A percentile compares a stretch with the other conserved stretches of the same genome.
Evolutionary conservation across 169 alveolate genomes (phyloP).

Genomic region (Plasmodium coatneyi): DNA sequence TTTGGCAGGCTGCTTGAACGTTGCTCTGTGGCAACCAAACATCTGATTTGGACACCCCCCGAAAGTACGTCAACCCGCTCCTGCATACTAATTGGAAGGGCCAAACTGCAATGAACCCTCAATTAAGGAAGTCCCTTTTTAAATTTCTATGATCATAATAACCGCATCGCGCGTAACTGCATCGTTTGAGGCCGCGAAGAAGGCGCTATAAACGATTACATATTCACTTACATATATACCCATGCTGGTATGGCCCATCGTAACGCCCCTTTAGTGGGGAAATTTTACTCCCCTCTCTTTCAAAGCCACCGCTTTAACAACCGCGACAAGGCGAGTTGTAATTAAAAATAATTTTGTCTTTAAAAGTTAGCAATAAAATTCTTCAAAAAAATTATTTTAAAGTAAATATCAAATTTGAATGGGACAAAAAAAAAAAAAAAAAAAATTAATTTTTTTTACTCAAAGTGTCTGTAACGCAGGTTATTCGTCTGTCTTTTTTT

Average conservation of each 20-base stretch:
- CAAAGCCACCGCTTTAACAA: not conserved
- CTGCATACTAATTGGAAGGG: not conserved
- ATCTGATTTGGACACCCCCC: not conserved
- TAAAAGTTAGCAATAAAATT: not conserved
- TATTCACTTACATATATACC: not conserved
- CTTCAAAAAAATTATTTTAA: not conserved
- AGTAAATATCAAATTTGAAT: not conserved
- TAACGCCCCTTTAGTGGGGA: not conserved
- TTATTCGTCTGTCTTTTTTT: not conserved
- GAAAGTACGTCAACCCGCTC: not conserved
- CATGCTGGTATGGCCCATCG: not conserved
- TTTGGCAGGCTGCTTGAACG: conserved; percentile 53
- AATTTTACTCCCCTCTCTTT: not conserved
- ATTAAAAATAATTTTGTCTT: conserved; percentile 1
- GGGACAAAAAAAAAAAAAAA: not conserved
- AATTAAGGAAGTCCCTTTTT: not conserved
- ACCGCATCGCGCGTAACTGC: not conserved
- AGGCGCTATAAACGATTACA: not conserved
- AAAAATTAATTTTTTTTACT: not conserved
- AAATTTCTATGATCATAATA: not conserved
- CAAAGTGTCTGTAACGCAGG: not conserved
- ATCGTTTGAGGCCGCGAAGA: not conserved
- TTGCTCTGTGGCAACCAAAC: conserved; percentile 65
- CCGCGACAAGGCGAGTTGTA: not conserved
- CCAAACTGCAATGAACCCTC: not conserved